Base-by-base conservation (phyloP, 2,329 filamentous ascomycete species). In the Phyllosticta citriasiana region DNA sequence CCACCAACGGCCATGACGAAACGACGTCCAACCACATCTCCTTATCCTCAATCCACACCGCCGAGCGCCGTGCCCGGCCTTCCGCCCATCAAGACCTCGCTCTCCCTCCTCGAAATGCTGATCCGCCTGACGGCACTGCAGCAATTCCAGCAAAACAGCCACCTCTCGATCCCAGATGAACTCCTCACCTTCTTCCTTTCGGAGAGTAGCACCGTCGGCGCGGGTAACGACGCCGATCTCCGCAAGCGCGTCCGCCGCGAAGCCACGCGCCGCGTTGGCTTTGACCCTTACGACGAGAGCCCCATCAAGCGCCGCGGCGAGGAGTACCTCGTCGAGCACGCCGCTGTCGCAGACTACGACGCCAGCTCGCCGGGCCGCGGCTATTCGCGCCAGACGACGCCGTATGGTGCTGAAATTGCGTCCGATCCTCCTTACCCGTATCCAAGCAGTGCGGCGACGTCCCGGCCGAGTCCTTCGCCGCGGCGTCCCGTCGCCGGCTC, bases 91-190 rank as follows among this genome's bases (percentile, higher is more conserved):
- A 83, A 82, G 59, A 87, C 85, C 0, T 88, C 84, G 0, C 78
- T 90, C 5, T 96, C 92, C 1, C 82, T 96, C 8, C 83, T 97
- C 59, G 92, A 97, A 73, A 94, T 93, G 79, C 79, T 96, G 33
- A 83, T 96, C 55, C 89, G 93, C 52, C 82, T 97, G 55, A 87
- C 88, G 4, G 90, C 91, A 24, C 82, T 96, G 14, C 92, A 96
- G 71, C 91, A 96, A 76, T 96, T 94, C 72, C 89, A 96, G 71
- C 92, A 97, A 78, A 83, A 85, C 51, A 91, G 89, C 0, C 91
- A 96, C 68, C 82, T 96, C n/a, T 84, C 90, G 6, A 94, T 96
- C 64, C 89, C 89, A 1, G 92, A 97, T 70, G 89, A 96, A 67
- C 84, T 96, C 2, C 79, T 96, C 51, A 91, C 88, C 58, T 95